Evolutionary conservation across 371 early-diverging fungal species (phyloP), one percentile per base, ranked within the genome.

Genomic region (Actinomortierella wolfii): DNA sequence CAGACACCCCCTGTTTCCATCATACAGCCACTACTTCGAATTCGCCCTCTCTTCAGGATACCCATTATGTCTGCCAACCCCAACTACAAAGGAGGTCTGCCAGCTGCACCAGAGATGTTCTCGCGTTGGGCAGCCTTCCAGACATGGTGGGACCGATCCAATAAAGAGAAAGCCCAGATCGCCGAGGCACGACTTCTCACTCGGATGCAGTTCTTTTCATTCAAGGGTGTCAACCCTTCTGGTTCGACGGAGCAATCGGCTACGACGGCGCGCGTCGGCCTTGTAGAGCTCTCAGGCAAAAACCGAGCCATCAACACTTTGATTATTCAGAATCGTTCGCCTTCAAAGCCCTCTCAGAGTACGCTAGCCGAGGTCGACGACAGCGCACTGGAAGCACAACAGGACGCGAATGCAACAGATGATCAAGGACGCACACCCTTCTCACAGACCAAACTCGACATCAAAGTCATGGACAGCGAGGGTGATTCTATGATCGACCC

Each of bases 231-330:
- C 34, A 56, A 62, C 24, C 64, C 63, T 42, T 34, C 24, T 49
- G 57, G 1, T 64, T 78, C 53, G 50, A 59, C 74, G 2, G 73
- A 51, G 61, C 64, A 54, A 44, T 77, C 13, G 48, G 58, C 68
- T 3, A 78, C 78, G 1, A 34, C 73, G 1, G 79, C 81, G 40
- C 71, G 78, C 20, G 81, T 85, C 0, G 78, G 81, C 1, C 67
- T 82, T 26, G 85, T 83, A 17, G 71, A 77, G 23, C 68, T 78
- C 29, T 68, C 76, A 7, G 69, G 77, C 44, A 73, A 66, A 20
- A 61, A 64, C 26, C 51, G 78, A 15, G 59, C 42, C 8, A 78
- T 81, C 49, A 81, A 81, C 51, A 82, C 81, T 0, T 68, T 82
- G 8, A 57, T 79, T 39, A 77, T 80, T 23, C 70, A 76, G 24